Conservation (phyloP, 2,329 filamentous ascomycete genomes). For the Trematosphaeria pertusa region DNA sequence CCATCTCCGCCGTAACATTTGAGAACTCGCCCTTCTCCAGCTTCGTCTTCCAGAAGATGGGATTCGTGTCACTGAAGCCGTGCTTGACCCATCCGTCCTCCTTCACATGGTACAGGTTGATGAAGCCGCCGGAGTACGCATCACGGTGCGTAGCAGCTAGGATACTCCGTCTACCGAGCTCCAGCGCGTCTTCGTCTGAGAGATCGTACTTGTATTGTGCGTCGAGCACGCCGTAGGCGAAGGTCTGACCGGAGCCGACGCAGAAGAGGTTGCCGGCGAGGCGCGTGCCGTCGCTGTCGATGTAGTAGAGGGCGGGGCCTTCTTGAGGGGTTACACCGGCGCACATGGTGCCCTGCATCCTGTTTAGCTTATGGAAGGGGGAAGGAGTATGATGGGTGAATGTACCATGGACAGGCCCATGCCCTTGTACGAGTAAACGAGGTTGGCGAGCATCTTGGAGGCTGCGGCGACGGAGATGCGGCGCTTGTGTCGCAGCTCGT, state of each 20-base stretch:
- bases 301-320: conserved; percentile 97
- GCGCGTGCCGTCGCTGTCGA: conserved; percentile 95
- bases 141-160: conserved; percentile 95
- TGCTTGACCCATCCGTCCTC: conserved; percentile 99
- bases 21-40: conserved; percentile 98
- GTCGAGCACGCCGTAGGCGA: conserved; percentile 97
- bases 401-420: conserved; percentile 91
- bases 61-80: conserved; percentile 97
- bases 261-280: conserved; percentile 96
- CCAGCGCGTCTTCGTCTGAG: conserved; percentile 84
- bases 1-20: conserved; percentile 83
- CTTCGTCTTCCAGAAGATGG: conserved; percentile 99
- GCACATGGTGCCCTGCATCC: conserved; percentile 84
- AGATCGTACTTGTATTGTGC: conserved; percentile 94
- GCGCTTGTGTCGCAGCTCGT: conserved; percentile 98
- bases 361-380: conserved; percentile 7
- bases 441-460: conserved; percentile 97
- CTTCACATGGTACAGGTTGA: conserved; percentile 99
- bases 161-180: conserved; percentile 90
- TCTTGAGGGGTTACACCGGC: conserved; percentile 94
- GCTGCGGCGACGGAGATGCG: conserved; percentile 97
- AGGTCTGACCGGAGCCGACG: conserved; percentile 97
- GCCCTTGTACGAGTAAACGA: conserved; percentile 98
- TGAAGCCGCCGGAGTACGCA: conserved; percentile 97
- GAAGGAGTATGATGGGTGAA: neutral